A percentile compares a stretch with the other conserved stretches of the same genome.
These are phyloP conservation scores for Pseudocercospora pini-densiflorae DNA, from an alignment of 2,329 filamentous ascomycete genomes.

Conservation along the genomic window DNA sequence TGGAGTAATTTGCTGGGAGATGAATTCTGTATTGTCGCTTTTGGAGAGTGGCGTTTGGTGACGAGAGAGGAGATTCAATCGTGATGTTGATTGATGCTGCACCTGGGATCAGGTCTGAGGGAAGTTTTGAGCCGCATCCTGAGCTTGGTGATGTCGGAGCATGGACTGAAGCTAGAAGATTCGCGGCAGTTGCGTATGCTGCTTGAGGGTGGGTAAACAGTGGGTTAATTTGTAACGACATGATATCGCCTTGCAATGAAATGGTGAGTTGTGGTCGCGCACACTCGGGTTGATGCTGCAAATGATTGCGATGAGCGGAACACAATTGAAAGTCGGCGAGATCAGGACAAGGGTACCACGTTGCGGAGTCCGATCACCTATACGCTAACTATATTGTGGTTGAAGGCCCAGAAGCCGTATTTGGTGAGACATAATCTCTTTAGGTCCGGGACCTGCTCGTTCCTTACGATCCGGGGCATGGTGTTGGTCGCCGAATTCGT, in stretches of 20 bases:
- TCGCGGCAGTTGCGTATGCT: neutral
- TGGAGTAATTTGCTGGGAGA: conserved; percentile 3
- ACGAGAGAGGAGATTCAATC: neutral
- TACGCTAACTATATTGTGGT: neutral
- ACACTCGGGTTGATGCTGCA: neutral
- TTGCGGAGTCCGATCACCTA: neutral
- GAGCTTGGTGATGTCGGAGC: neutral
- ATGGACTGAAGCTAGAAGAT: neutral
- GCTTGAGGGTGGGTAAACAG: neutral
- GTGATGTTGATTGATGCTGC: conserved; percentile 8
- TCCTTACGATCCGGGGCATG: neutral
- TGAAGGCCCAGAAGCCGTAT: neutral
- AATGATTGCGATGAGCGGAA: neutral
- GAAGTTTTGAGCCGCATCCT: conserved; percentile 4
- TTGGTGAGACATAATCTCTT: neutral
- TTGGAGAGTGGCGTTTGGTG: conserved; percentile 7
- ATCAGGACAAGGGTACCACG: neutral
- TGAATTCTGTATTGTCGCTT: conserved; percentile 13
- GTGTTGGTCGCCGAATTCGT: neutral
- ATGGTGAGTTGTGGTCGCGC: neutral
- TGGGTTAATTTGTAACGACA: neutral
- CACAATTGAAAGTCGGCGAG: neutral
- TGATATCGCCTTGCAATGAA: neutral
- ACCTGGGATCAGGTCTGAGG: neutral
- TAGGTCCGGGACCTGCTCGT: neutral